A percentile compares a stretch with the other conserved stretches of the same genome.
These are phyloP conservation scores for Phytophthora crassamura DNA, from an alignment of 352 stramenopile species.

Conservation along the genomic window DNA sequence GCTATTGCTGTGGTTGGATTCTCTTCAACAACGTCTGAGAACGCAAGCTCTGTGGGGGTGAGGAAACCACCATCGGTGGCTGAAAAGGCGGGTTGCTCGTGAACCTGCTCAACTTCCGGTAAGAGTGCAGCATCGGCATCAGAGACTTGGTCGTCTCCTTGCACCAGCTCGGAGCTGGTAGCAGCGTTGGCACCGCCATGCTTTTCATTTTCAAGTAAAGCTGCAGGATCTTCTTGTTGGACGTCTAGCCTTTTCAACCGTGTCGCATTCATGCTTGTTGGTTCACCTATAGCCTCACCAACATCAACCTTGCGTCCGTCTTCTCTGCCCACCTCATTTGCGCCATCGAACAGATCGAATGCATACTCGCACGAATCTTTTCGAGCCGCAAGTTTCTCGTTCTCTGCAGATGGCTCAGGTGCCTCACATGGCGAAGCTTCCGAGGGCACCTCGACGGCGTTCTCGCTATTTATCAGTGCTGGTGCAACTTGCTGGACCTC, in stretches of 20 bases:
- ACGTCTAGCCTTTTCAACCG: slow-evolving; percentile 2
- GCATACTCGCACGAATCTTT: slow-evolving; percentile 28
- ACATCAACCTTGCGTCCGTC: too few relatives aligned
- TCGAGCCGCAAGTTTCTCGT: neutral
- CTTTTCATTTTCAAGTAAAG: slow-evolving; percentile 3
- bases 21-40: neutral
- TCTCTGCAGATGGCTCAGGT: neutral
- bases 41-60: slow-evolving; percentile 15
- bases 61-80: neutral
- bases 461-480: slow-evolving; percentile 1
- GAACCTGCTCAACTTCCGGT: neutral
- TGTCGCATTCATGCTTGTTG: neutral
- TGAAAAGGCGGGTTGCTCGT: neutral
- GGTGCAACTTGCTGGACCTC: slow-evolving; percentile 16
- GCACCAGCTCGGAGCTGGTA: neutral
- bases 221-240: slow-evolving; percentile 1
- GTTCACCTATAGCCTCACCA: too few relatives aligned
- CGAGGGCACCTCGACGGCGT: slow-evolving; percentile 1
- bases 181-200: neutral
- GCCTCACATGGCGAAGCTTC: neutral
- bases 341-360: slow-evolving; percentile 26
- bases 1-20: neutral
- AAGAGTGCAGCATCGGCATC: neutral
- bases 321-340: slow-evolving; percentile 8
- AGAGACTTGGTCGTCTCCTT: slow-evolving; percentile 1